Conservation (phyloP, 352 stramenopile species). For the Phytophthora constricta region DNA sequence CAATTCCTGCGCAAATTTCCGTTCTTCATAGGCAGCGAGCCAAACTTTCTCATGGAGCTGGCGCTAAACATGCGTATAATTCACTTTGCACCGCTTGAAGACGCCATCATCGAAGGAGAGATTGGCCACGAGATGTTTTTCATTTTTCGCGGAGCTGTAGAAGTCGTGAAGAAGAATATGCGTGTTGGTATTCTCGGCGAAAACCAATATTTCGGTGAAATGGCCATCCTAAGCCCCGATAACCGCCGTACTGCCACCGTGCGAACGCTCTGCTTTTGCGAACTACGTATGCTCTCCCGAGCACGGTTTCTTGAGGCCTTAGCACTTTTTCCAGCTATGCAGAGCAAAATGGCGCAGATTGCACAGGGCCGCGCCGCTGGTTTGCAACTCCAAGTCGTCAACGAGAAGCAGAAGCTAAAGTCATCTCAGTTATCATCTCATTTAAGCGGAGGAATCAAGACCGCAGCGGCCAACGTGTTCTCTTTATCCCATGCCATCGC, state of each 20-base stretch:
- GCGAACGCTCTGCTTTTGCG: slow-evolving; percentile 74
- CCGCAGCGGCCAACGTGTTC: slow-evolving; percentile 18
- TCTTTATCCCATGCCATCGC: slow-evolving; percentile 10
- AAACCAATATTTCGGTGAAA: slow-evolving; percentile 84
- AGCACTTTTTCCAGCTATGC: slow-evolving; percentile 58
- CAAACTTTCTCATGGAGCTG: slow-evolving; percentile 82
- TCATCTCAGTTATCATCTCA: slow-evolving; percentile 21
- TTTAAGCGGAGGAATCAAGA: slow-evolving; percentile 18
- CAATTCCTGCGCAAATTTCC: slow-evolving; percentile 79
- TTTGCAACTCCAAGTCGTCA: slow-evolving; percentile 11
- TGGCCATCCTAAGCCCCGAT: slow-evolving; percentile 74
- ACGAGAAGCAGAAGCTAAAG: slow-evolving; percentile 31
- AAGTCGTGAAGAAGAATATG: slow-evolving; percentile 46
- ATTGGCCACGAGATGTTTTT: slow-evolving; percentile 78
- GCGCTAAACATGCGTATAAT: slow-evolving; percentile 83
- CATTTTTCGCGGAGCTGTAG: slow-evolving; percentile 73
- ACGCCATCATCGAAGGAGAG: slow-evolving; percentile 67
- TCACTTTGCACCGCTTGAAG: slow-evolving; percentile 59
- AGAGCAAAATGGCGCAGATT: slow-evolving; percentile 65
- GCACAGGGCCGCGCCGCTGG: slow-evolving; percentile 37
- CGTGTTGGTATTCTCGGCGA: slow-evolving; percentile 68
- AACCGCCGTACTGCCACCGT: slow-evolving; percentile 67
- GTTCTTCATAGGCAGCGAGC: slow-evolving; percentile 77
- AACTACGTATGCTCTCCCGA: slow-evolving; percentile 66
- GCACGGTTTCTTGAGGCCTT: slow-evolving; percentile 66